Base-by-base conservation (phyloP, 208 protist species). In the Crithidia fasciculata region DNA sequence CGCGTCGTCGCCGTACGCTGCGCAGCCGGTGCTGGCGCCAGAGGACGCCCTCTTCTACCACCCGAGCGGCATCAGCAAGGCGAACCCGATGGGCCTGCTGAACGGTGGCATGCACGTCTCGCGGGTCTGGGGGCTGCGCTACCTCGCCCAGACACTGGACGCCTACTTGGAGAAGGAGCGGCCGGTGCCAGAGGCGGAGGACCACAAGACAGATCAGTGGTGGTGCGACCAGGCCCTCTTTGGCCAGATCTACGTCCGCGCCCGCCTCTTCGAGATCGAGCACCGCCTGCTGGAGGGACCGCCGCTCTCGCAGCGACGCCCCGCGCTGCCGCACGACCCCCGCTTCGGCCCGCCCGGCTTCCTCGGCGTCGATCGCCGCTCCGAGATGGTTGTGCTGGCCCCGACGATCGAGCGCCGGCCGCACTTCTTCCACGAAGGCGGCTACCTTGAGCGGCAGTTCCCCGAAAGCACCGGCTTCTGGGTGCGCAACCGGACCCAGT, bases 31-130 rank as follows among this genome's bases (percentile, higher is more conserved):
- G 43, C 65, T 58, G 28, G 13, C 69, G 15, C 28, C 52, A 15
- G 67, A 61, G 41, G 64, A 76, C 54, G 59, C 76, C 0, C 45
- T 81, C 43, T 83, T 72, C 47, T 83, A 72, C 69, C 62, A 54
- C 58, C 5, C 66, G 36, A 76, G 58, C 55, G 36, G 63, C 53
- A 43, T 69, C 10, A 66, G 16, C 47, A 65, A 50, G 3, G 40
- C 71, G 0, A 80, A 73, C 70, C 56, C 74, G 7, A 67, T 58
- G n/a, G 58, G 44, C 4, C 36, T 80, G 39, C 58, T 83, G 37
- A 83, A 78, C 57, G 69, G 73, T 37, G 79, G 79, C 47, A 65
- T 77, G 63, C 60, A 80, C 47, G 58, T 83, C 10, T 69, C 79
- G 39, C 79, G 79, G 7, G 79, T 80, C 63, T 83, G 79, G 79